phyloP scores from a whole-genome alignment of 148 eudicot species.

The Chenopodium quinoa region DNA sequence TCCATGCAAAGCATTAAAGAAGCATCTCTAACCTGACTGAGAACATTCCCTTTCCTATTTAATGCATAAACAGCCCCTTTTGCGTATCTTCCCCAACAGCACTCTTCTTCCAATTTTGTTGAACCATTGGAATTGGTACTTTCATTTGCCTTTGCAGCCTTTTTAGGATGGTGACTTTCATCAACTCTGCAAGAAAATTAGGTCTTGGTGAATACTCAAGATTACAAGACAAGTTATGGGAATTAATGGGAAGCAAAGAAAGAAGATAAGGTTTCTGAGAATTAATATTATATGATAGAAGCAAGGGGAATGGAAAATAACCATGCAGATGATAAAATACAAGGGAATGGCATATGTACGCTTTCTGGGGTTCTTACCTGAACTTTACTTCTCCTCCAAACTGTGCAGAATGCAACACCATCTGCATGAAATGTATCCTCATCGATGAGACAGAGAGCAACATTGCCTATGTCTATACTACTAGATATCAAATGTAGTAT shows the following conservation, averaged over 20 bases:
- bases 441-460: background rate
- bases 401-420: slow-evolving; percentile 65
- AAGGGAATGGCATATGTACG: background rate
- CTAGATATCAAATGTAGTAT: background rate
- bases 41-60: slow-evolving; percentile 58
- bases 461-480: background rate
- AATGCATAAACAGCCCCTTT: slow-evolving; percentile 90
- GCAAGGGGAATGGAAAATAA: background rate
- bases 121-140: slow-evolving; percentile 32
- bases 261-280: background rate
- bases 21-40: slow-evolving; percentile 52
- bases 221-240: background rate
- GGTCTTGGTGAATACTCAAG: background rate
- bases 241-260: background rate
- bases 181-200: slow-evolving; percentile 50
- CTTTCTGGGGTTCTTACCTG: slow-evolving; percentile 45
- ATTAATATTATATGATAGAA: background rate
- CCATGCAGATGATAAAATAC: background rate
- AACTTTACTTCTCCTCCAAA: slow-evolving; percentile 85
- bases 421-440: slow-evolving; percentile 40
- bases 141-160: slow-evolving; percentile 36
- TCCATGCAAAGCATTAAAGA: background rate
- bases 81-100: slow-evolving; percentile 90
- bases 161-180: slow-evolving; percentile 52
- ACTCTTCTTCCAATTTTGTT: slow-evolving; percentile 45